Conservation (phyloP, 805 yeast species). For the Monosporozyma yasuniensis region DNA sequence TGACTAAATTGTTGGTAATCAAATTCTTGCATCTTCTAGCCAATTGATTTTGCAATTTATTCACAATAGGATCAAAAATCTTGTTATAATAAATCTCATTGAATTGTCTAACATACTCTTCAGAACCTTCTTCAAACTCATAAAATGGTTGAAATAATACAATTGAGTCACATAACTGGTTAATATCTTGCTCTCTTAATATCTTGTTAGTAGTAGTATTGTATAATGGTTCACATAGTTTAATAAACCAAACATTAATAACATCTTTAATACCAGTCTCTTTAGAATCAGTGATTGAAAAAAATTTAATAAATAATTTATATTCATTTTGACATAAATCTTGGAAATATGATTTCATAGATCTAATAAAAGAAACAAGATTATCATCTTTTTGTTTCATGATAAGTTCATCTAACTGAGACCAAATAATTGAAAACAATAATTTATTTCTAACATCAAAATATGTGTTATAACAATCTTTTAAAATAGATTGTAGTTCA, state of each 20-base stretch:
- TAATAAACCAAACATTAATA: conserved; percentile 51
- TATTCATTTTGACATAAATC: conserved; percentile 55
- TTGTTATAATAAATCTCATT: conserved; percentile 40
- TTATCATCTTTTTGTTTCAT: conserved; percentile 19
- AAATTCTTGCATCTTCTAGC: conserved; percentile 70
- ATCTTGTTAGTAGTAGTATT: conserved; percentile 58
- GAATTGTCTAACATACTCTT: conserved; percentile 25
- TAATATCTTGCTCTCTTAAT: conserved; percentile 61
- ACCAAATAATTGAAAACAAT: conserved; percentile 35
- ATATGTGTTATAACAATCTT: conserved; percentile 57
- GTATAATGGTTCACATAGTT: conserved; percentile 68
- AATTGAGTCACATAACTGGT: conserved; percentile 64
- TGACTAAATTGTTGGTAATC: conserved; percentile 58
- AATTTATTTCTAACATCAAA: conserved; percentile 48
- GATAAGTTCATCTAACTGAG: conserved; percentile 30
- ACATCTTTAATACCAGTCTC: conserved; percentile 8
- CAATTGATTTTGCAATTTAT: conserved; percentile 71
- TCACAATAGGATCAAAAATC: conserved; percentile 60
- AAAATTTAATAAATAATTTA: conserved; percentile 47
- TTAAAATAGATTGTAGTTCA: conserved; percentile 44
- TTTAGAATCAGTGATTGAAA: conserved; percentile 33
- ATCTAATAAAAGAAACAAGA: conserved; percentile 54
- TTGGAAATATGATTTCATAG: conserved; percentile 49
- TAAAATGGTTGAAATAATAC: conserved; percentile 58
- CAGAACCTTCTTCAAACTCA: conserved; percentile 48